These are phyloP conservation scores for Croton laevigatus DNA, from an alignment of 441 rosid species.

Conservation along the genomic window DNA sequence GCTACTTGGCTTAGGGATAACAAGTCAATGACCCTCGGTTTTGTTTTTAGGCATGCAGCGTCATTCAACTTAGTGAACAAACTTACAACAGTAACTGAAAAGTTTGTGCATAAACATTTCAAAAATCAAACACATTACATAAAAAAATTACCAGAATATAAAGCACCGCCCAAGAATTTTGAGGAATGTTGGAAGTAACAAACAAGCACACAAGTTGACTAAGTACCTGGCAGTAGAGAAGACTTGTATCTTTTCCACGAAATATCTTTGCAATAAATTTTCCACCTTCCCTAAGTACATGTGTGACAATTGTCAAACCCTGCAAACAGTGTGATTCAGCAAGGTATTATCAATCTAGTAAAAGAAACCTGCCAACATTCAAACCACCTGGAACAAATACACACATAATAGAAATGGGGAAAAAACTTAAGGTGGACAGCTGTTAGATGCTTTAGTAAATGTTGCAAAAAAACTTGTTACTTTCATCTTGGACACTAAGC, in stretches of 20 bases:
- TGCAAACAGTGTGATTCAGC: slow-evolving; percentile 29
- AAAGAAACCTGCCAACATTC: slow-evolving; percentile 2
- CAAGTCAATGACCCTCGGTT: neutral
- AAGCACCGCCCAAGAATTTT: neutral
- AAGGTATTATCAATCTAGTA: neutral
- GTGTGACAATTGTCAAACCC: slow-evolving; percentile 92
- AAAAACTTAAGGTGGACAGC: neutral
- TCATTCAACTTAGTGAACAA: neutral
- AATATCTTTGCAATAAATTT: slow-evolving; percentile 89
- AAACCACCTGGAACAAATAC: neutral
- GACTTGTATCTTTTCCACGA: slow-evolving; percentile 98
- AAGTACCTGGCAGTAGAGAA: slow-evolving; percentile 85
- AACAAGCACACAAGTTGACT: neutral
- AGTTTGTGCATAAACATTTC: neutral
- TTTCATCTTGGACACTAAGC: neutral
- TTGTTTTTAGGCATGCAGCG: neutral
- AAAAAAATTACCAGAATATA: neutral
- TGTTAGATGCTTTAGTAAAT: neutral
- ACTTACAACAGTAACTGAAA: slow-evolving; percentile 1
- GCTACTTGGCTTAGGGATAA: neutral
- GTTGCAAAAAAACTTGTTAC: neutral
- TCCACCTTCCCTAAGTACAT: slow-evolving; percentile 87
- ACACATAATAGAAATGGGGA: neutral
- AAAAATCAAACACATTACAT: neutral
- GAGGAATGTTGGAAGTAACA: neutral